phyloP scores from a whole-genome alignment of 148 eudicot species.

The Silene uniflora region DNA sequence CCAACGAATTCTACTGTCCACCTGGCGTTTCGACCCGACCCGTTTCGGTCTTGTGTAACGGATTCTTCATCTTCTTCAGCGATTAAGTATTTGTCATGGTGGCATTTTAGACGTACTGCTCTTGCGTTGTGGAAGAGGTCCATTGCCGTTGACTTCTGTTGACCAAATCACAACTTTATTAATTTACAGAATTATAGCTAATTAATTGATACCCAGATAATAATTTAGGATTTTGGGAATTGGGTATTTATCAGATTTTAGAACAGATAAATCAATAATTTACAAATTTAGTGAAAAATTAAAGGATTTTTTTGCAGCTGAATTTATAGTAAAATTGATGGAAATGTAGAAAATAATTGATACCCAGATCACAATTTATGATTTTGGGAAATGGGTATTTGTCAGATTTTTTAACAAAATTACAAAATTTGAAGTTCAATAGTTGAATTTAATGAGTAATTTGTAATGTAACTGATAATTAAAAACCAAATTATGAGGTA shows the following conservation, averaged over 20 bases:
- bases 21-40: slow-evolving; percentile 34
- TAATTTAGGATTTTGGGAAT: too few relatives aligned
- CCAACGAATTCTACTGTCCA: slow-evolving; percentile 47
- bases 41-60: slow-evolving; percentile 46
- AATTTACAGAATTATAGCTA: background rate
- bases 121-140: slow-evolving; percentile 67
- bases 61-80: slow-evolving; percentile 56
- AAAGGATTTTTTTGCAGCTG: too few relatives aligned
- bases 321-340: background rate
- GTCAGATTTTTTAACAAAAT: too few relatives aligned
- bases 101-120: slow-evolving; percentile 49
- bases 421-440: too few relatives aligned
- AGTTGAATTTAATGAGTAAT: too few relatives aligned
- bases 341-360: background rate
- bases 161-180: background rate
- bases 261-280: too few relatives aligned
- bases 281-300: too few relatives aligned
- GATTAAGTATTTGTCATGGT: slow-evolving; percentile 57
- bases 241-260: too few relatives aligned
- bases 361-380: slow-evolving; percentile 8
- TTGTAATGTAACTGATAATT: too few relatives aligned
- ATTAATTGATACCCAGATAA: too few relatives aligned
- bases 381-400: slow-evolving; percentile 18
- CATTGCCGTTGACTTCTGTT: slow-evolving; percentile 41
- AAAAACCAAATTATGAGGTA: too few relatives aligned